These are phyloP conservation scores for Pisolithus orientalis DNA, from an alignment of 768 basidiomycete species.

Conservation along the genomic window DNA sequence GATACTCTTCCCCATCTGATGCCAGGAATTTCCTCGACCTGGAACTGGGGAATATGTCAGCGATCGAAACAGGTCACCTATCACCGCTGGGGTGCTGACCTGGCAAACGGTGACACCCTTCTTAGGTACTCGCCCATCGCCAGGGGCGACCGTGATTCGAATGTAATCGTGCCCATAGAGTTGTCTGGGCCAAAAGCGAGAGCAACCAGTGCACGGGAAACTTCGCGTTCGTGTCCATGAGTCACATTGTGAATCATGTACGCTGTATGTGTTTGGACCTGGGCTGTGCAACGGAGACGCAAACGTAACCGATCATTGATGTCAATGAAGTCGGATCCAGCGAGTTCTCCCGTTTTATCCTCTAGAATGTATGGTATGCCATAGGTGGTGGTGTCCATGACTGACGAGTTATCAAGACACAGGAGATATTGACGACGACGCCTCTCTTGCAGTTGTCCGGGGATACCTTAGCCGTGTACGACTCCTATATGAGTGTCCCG, in stretches of 20 bases:
- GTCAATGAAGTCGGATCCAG: slow-evolving; percentile 55
- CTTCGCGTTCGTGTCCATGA: slow-evolving; percentile 18
- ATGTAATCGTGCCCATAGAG: slow-evolving; percentile 46
- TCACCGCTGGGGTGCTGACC: slow-evolving; percentile 28
- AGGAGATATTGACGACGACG: background rate
- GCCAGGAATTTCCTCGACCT: slow-evolving; percentile 47
- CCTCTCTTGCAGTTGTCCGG: background rate
- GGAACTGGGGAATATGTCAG: slow-evolving; percentile 27
- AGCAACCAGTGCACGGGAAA: slow-evolving; percentile 36
- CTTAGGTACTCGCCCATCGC: slow-evolving; percentile 50
- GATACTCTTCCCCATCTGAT: slow-evolving; percentile 55
- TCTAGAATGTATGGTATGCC: slow-evolving; percentile 60
- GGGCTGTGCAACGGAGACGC: slow-evolving; percentile 41
- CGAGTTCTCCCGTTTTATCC: slow-evolving; percentile 50
- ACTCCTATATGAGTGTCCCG: background rate
- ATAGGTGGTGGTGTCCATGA: slow-evolving; percentile 33
- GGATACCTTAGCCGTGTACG: background rate
- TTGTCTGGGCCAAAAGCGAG: slow-evolving; percentile 48
- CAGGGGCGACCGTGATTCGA: slow-evolving; percentile 31
- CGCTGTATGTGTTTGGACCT: slow-evolving; percentile 34
- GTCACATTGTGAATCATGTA: slow-evolving; percentile 49
- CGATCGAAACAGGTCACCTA: background rate
- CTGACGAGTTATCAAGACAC: background rate
- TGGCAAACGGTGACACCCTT: slow-evolving; percentile 33
- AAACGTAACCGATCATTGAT: slow-evolving; percentile 55